Evolutionary conservation across 2,329 filamentous ascomycete genomes (phyloP).

Genomic region (Ceratocystis harringtonii): DNA sequence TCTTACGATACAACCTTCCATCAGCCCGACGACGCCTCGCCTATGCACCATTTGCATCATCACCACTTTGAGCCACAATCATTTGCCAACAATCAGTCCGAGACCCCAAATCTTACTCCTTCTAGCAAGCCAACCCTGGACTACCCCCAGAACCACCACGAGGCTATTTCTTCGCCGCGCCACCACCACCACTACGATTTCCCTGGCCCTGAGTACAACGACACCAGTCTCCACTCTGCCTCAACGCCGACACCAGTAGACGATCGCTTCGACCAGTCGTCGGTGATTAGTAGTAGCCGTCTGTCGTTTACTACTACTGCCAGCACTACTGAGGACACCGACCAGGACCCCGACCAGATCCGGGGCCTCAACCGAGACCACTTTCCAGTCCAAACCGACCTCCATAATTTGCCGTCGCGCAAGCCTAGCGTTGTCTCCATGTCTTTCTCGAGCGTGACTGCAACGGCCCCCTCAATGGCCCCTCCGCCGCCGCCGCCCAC

Average conservation of each 20-base stretch:
- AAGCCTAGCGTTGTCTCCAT: conserved; percentile 16
- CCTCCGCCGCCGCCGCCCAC: background rate
- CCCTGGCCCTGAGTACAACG: conserved; percentile 14
- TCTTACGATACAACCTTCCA: conserved; percentile 12
- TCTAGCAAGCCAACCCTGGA: background rate
- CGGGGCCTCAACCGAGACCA: conserved; percentile 4
- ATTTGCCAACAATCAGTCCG: background rate
- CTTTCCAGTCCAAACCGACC: conserved; percentile 8
- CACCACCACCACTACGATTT: conserved; percentile 17
- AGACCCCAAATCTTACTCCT: background rate
- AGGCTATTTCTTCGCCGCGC: background rate
- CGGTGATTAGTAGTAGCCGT: conserved; percentile 3
- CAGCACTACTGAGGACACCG: background rate
- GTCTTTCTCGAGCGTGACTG: background rate
- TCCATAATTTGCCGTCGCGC: conserved; percentile 7
- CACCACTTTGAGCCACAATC: conserved; percentile 5
- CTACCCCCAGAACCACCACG: background rate
- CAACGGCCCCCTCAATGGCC: background rate
- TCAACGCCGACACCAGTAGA: conserved; percentile 15
- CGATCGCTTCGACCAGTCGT: conserved; percentile 16
- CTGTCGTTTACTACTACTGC: background rate
- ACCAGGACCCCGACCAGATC: background rate
- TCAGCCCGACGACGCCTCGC: conserved; percentile 12
- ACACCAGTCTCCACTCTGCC: conserved; percentile 14
- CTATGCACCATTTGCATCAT: conserved; percentile 12